Conservation (phyloP, 306 rosid genomes). For the Vicia faba region DNA sequence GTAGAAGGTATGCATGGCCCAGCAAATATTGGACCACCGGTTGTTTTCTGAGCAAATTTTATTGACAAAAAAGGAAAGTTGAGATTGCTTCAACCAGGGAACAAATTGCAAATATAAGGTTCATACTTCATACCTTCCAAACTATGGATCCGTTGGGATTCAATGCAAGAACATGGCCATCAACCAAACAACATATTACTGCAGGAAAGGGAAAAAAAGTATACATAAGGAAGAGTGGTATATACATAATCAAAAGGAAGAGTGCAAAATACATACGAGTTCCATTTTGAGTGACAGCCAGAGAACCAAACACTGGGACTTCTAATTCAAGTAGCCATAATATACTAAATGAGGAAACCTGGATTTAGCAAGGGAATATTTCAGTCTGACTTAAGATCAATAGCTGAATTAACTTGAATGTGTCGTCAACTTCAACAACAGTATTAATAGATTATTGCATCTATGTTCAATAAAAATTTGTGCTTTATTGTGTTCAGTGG, state of each 20-base stretch:
- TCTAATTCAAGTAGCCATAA: constrained; percentile 69
- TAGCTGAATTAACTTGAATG: constrained; percentile 23
- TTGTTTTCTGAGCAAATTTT: constrained; percentile 56
- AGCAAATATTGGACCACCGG: constrained; percentile 83
- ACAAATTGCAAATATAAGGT: constrained; percentile 24
- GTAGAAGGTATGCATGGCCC: constrained; percentile 77
- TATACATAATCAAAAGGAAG: constrained; percentile 22
- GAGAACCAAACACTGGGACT: constrained; percentile 88
- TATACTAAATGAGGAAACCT: constrained; percentile 63
- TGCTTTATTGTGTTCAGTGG: no score
- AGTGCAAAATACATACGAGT: constrained; percentile 49
- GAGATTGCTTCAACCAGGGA: constrained; percentile 28
- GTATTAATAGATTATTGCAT: constrained; percentile 28
- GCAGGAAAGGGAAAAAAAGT: constrained; percentile 32
- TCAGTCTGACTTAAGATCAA: constrained; percentile 26
- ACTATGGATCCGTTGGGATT: constrained; percentile 67
- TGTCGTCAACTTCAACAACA: constrained; percentile 14
- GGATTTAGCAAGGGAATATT: constrained; percentile 35
- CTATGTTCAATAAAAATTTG: constrained; percentile 8
- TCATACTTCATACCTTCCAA: constrained; percentile 71
- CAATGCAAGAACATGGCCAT: constrained; percentile 77
- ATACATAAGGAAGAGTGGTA: constrained; percentile 17
- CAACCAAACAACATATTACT: constrained; percentile 91
- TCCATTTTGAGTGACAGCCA: constrained; percentile 57
- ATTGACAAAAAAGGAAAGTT: constrained; percentile 22